These are phyloP conservation scores for Neocallimastix lanati DNA, from an alignment of 192 early-diverging fungal species.

Conservation along the genomic window DNA sequence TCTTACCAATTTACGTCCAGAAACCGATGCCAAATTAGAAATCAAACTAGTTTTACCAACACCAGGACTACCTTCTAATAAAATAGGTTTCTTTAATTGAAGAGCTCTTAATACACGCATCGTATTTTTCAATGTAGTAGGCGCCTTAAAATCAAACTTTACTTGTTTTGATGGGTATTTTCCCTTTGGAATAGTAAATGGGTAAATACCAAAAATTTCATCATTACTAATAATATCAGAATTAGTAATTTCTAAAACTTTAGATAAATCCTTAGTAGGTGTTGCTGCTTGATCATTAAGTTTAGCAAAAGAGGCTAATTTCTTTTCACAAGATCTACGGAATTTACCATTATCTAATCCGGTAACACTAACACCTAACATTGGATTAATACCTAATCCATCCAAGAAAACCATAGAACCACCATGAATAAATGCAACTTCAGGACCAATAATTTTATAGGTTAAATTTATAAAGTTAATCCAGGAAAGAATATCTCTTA, in stretches of 20 bases:
- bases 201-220: slow-evolving; percentile 42
- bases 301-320: slow-evolving; percentile 3
- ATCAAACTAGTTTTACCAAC: slow-evolving; percentile 92
- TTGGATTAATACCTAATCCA: slow-evolving; percentile 68
- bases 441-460: slow-evolving; percentile 20
- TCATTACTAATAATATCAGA: slow-evolving; percentile 17
- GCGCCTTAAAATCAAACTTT: slow-evolving; percentile 70
- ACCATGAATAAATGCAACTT: slow-evolving; percentile 59
- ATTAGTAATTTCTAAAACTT: slow-evolving; percentile 2
- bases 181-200: slow-evolving; percentile 63
- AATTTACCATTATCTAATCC: slow-evolving; percentile 13
- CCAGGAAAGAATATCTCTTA: slow-evolving; percentile 91
- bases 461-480: slow-evolving; percentile 56
- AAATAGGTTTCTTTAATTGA: slow-evolving; percentile 75
- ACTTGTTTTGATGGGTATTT: slow-evolving; percentile 19
- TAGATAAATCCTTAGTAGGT: not conserved
- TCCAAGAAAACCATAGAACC: slow-evolving; percentile 82
- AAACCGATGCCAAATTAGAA: slow-evolving; percentile 51
- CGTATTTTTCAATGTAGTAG: slow-evolving; percentile 76
- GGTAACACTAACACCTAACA: slow-evolving; percentile 21
- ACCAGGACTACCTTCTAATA: slow-evolving; percentile 92
- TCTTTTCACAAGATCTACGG: slow-evolving; percentile 11
- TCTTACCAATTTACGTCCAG: slow-evolving; percentile 72
- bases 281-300: not conserved
- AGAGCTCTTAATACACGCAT: slow-evolving; percentile 71